Conservation (phyloP, 805 yeast genomes). For the Myxozyma neglecta region DNA sequence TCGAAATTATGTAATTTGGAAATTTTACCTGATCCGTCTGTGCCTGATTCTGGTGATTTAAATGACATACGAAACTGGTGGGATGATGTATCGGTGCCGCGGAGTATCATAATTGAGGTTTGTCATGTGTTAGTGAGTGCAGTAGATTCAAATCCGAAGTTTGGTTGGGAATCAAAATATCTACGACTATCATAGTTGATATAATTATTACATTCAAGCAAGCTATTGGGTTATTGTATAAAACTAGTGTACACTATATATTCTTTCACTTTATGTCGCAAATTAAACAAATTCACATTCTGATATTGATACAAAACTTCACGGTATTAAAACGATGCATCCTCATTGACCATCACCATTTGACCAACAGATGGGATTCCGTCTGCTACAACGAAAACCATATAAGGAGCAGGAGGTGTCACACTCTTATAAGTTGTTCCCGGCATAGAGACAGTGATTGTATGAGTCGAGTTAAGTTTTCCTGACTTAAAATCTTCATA, state of each 20-base stretch:
- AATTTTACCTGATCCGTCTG: constrained; percentile 2
- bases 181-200: background rate
- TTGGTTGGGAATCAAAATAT: background rate
- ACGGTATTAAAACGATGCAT: background rate
- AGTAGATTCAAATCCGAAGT: constrained; percentile 13
- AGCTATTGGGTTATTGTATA: background rate
- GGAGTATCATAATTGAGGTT: constrained; percentile 27
- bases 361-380: constrained; percentile 24
- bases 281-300: no score
- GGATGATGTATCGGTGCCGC: constrained; percentile 24
- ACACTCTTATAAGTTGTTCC: constrained; percentile 15
- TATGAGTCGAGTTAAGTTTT: constrained; percentile 5
- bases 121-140: constrained; percentile 34
- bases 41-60: background rate
- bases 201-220: background rate
- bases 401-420: constrained; percentile 26
- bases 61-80: constrained; percentile 21
- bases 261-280: no score
- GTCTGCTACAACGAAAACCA: constrained; percentile 26
- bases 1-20: constrained; percentile 18
- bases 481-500: constrained; percentile 6
- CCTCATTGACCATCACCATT: constrained; percentile 24
- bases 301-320: background rate
- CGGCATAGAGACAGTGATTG: constrained; percentile 22
- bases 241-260: no score